Base-by-base conservation (phyloP, 768 basidiomycete genomes). In the Pholiota molesta region DNA sequence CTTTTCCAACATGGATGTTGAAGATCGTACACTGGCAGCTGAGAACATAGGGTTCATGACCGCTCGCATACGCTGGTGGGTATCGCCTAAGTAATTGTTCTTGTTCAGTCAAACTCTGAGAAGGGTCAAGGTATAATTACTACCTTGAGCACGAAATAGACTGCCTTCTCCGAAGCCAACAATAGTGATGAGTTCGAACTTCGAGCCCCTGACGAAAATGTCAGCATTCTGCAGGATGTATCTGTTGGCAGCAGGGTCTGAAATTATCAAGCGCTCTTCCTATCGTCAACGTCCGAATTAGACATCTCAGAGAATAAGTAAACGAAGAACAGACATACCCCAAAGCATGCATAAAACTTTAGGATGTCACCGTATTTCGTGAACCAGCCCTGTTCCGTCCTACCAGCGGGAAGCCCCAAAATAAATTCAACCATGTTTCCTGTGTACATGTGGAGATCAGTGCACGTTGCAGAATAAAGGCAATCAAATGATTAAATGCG, bases 41-140 rank as follows among this genome's bases (percentile, higher is more conserved):
- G 82, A 80, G 65, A 85, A 84, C 17, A 82, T 75, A 4, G 81
- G 78, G 57, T 72, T 77, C 55, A 83, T 77, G 40, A 83, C 72
- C 65, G 81, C 82, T 16, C 83, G 74, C 65, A 84, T 81, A 23
- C 72, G 74, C 66, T 77, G 77, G 64, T 84, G 83, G 65, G n/a
- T 21, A 67, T 53, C 62, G 74, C 77, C 76, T 60, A 35, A 4
- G 21, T 35, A 6, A 26, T 2, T 26, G 26, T 26, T 26, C 4
- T 8, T 35, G 33, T 35, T 35, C 33, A 26, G 33, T 35, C 11
- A 13, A 35, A n/a, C n/a, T n/a, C 7, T 3, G 33, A 1, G 7
- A 35, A 13, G 7, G 3, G 11, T 8, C 33, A 35, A 13, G 7
- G 7, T 3, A 35, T 35, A 35, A 35, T 26, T 26, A 35, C 2